These are phyloP conservation scores for Lumnitzera littorea DNA, from an alignment of 345 rosid genomes.

Conservation along the genomic window DNA sequence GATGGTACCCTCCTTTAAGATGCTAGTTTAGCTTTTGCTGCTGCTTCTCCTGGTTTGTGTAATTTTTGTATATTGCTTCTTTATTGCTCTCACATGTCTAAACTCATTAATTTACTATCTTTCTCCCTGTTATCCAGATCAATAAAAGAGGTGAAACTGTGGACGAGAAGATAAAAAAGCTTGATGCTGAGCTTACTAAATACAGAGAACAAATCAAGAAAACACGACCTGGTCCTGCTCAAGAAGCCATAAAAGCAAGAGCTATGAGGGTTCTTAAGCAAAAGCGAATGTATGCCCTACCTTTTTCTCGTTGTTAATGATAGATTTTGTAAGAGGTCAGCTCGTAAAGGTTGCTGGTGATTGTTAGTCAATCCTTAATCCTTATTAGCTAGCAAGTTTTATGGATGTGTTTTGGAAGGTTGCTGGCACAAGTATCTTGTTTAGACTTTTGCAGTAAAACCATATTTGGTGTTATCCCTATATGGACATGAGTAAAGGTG, in stretches of 20 bases:
- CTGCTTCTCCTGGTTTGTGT: too few relatives aligned
- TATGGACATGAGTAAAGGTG: not conserved
- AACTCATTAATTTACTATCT: not conserved
- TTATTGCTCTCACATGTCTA: not conserved
- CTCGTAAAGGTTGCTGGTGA: too few relatives aligned
- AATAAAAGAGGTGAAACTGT: constrained; percentile 36
- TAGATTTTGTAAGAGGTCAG: too few relatives aligned
- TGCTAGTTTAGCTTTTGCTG: too few relatives aligned
- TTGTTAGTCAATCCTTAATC: too few relatives aligned
- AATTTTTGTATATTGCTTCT: not conserved
- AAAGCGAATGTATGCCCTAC: constrained; percentile 59
- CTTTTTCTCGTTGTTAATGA: too few relatives aligned
- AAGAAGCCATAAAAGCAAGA: constrained; percentile 81
- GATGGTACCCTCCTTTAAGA: too few relatives aligned
- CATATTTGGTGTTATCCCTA: not conserved
- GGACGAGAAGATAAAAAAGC: constrained; percentile 42
- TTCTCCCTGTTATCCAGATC: constrained; percentile 18
- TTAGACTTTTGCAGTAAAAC: not conserved
- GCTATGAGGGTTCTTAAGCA: constrained; percentile 92
- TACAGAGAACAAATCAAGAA: constrained; percentile 83
- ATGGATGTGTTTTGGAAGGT: not conserved
- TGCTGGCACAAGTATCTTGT: not conserved
- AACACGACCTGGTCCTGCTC: constrained; percentile 92
- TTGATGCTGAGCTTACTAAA: constrained; percentile 37
- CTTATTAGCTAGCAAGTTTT: not conserved